Conservation (phyloP, 805 yeast species). For the Komagataella populi region DNA sequence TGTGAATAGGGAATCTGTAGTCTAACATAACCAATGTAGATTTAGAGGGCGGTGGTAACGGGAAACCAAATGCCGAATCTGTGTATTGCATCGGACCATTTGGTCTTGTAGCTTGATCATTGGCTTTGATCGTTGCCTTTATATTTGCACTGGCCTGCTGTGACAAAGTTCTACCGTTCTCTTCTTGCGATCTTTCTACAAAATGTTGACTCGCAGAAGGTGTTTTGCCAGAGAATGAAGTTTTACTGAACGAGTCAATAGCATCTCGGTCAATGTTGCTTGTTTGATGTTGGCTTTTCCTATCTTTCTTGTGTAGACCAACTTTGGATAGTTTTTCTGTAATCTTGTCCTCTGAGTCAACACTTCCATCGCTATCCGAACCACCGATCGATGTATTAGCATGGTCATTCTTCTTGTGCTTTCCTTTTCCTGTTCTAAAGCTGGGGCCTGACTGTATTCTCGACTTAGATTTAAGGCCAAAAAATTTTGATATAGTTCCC, state of each 20-base stretch:
- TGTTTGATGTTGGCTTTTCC: background rate
- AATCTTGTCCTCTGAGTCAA: background rate
- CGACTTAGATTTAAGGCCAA: background rate
- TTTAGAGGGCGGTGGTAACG: slow-evolving; percentile 66
- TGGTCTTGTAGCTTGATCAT: slow-evolving; percentile 25
- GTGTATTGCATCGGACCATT: slow-evolving; percentile 47
- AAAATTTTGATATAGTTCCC: background rate
- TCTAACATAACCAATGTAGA: slow-evolving; percentile 74
- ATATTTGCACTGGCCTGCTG: slow-evolving; percentile 4
- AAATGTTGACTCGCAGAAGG: slow-evolving; percentile 3
- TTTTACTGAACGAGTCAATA: background rate
- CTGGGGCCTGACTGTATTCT: background rate
- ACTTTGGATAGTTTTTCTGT: background rate
- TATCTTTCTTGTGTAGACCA: background rate
- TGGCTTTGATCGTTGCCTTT: slow-evolving; percentile 13
- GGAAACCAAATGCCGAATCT: slow-evolving; percentile 81
- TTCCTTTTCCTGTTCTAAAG: background rate
- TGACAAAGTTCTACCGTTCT: background rate
- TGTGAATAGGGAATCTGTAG: slow-evolving; percentile 84
- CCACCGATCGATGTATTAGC: background rate
- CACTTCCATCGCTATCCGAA: background rate
- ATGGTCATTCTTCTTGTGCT: background rate
- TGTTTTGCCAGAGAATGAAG: slow-evolving; percentile 2
- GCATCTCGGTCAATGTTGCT: background rate
- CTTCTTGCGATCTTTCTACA: background rate